A percentile compares a stretch with the other conserved stretches of the same genome.
phyloP scores from a whole-genome alignment of 208 protist species.

The Leishmania braziliensis region DNA sequence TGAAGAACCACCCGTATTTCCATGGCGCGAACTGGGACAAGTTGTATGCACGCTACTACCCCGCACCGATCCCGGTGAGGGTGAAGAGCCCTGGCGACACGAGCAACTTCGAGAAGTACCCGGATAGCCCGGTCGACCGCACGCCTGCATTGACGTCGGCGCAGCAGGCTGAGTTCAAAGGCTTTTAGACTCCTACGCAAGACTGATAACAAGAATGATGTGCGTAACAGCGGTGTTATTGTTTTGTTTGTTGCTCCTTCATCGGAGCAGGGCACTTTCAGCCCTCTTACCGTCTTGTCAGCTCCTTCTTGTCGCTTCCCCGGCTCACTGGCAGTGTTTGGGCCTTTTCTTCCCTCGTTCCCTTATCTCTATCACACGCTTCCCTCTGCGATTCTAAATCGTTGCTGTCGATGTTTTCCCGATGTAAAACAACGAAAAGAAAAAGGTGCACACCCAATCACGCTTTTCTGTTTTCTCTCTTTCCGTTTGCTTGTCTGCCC shows the following conservation, averaged over 20 bases:
- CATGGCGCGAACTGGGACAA: slow-evolving; percentile 93
- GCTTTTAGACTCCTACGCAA: slow-evolving; percentile 59
- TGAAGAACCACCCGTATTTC: slow-evolving; percentile 97
- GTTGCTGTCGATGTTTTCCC: not conserved
- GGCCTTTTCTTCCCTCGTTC: not conserved
- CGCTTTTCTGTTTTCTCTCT: not conserved
- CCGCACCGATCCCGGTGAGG: slow-evolving; percentile 83
- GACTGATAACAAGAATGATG: not conserved
- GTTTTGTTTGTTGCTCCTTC: not conserved
- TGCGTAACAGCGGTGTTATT: not conserved
- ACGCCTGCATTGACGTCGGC: slow-evolving; percentile 54
- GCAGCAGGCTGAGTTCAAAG: slow-evolving; percentile 87
- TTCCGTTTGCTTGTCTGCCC: not conserved
- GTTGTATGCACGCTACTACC: slow-evolving; percentile 78
- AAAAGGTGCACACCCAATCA: not conserved
- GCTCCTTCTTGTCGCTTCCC: not conserved
- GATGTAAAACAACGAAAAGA: not conserved
- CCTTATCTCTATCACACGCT: too few species aligned
- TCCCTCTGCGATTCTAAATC: not conserved
- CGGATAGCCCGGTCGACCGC: slow-evolving; percentile 79
- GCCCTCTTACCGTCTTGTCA: not conserved
- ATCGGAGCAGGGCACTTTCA: not conserved
- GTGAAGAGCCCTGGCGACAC: slow-evolving; percentile 79
- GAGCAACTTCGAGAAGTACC: slow-evolving; percentile 90
- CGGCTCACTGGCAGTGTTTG: not conserved